Evolutionary conservation across 192 early-diverging fungal species (phyloP).

Genomic region (Rhizophagus clarus): DNA sequence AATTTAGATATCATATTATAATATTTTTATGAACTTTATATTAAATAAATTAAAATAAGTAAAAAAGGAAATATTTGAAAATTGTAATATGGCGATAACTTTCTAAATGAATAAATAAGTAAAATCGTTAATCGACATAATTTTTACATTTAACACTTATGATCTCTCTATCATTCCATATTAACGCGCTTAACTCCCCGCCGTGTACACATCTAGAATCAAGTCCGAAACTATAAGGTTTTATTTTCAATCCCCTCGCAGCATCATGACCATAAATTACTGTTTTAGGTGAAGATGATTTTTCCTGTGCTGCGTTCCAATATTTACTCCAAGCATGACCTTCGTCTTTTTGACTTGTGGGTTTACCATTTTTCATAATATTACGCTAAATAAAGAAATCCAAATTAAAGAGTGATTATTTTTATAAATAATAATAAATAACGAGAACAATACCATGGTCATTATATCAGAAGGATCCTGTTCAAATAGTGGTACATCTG

Average conservation of each 20-base stretch:
- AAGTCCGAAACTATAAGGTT: slow-evolving; percentile 58
- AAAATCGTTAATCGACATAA: neutral
- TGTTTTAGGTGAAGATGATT: slow-evolving; percentile 31
- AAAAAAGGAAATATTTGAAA: too few relatives aligned
- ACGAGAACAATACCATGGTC: slow-evolving; percentile 46
- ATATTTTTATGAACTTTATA: too few relatives aligned
- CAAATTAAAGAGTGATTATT: too few relatives aligned
- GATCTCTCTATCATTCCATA: slow-evolving; percentile 17
- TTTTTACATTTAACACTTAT: slow-evolving; percentile 9
- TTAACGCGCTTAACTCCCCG: slow-evolving; percentile 56
- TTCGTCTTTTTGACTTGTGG: slow-evolving; percentile 36
- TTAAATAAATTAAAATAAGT: too few relatives aligned
- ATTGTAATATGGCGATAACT: too few relatives aligned
- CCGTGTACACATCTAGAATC: slow-evolving; percentile 76
- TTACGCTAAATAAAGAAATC: slow-evolving; percentile 41
- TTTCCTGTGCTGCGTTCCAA: slow-evolving; percentile 43
- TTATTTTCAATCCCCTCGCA: slow-evolving; percentile 56
- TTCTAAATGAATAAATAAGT: neutral
- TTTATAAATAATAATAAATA: neutral
- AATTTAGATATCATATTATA: too few relatives aligned
- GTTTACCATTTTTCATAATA: slow-evolving; percentile 43
- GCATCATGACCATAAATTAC: slow-evolving; percentile 76
- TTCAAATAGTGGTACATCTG: slow-evolving; percentile 41
- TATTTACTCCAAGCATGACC: slow-evolving; percentile 45
- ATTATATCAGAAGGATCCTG: slow-evolving; percentile 63